Conservation (phyloP, 2,329 filamentous ascomycete species). For the Alternaria gaisen region DNA sequence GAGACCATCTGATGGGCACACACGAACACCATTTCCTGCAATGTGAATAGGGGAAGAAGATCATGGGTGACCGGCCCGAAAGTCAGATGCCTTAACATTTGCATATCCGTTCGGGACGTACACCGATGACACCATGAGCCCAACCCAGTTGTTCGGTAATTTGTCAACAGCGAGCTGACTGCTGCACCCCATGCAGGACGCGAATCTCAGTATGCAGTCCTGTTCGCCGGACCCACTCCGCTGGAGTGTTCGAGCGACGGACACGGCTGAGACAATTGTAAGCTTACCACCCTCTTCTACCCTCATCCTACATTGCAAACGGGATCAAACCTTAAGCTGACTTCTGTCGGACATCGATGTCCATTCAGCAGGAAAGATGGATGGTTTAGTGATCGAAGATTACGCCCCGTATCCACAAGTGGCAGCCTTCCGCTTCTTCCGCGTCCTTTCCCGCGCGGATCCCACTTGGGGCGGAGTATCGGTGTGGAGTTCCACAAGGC, state of each 20-base stretch:
- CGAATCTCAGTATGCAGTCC: neutral
- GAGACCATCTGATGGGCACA: neutral
- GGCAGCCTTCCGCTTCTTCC: constrained; percentile 29
- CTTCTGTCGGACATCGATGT: neutral
- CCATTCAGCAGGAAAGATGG: neutral
- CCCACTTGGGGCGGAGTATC: constrained; percentile 5
- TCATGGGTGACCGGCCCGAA: neutral
- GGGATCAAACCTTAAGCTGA: neutral
- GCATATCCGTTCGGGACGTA: neutral
- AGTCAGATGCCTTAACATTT: neutral
- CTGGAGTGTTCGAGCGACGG: neutral
- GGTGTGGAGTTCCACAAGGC: constrained; percentile 1
- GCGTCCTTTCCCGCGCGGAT: constrained; percentile 22
- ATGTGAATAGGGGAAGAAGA: neutral
- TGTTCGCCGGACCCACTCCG: neutral
- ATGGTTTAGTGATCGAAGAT: neutral
- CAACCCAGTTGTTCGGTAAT: neutral
- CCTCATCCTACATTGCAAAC: neutral
- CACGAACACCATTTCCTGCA: neutral
- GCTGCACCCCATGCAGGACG: neutral
- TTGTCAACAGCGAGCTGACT: neutral
- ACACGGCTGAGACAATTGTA: constrained; percentile 16
- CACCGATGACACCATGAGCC: neutral
- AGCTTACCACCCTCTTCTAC: constrained; percentile 5
- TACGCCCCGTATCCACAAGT: constrained; percentile 5